These are phyloP conservation scores for Trichoderma atroviride DNA, from an alignment of 2,329 filamentous ascomycete genomes.

Conservation along the genomic window DNA sequence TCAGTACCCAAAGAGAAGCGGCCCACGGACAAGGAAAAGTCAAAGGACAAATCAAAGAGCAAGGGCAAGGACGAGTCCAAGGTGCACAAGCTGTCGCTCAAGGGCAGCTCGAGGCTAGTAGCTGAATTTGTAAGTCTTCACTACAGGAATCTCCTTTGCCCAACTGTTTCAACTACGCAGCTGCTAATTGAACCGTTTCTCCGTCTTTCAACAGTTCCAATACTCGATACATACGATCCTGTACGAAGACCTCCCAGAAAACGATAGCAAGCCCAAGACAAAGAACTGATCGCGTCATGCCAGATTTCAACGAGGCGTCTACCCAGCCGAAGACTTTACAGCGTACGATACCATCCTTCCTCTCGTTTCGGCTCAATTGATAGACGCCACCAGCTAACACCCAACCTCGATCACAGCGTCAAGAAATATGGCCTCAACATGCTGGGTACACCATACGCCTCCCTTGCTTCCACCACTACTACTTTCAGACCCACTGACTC, in stretches of 20 bases:
- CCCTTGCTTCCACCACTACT: background rate
- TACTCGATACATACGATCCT: slow-evolving; percentile 98
- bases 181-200: slow-evolving; percentile 28
- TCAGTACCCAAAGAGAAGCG: slow-evolving; percentile 15
- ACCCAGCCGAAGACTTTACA: slow-evolving; percentile 95
- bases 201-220: slow-evolving; percentile 66
- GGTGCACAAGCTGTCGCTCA: slow-evolving; percentile 90
- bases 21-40: slow-evolving; percentile 38
- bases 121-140: slow-evolving; percentile 77
- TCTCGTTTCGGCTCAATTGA: too few relatives aligned
- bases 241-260: slow-evolving; percentile 50
- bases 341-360: slow-evolving; percentile 66
- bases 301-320: slow-evolving; percentile 82
- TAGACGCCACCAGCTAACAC: background rate
- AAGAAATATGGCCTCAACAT: slow-evolving; percentile 99
- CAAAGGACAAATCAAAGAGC: slow-evolving; percentile 33
- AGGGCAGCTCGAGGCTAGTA: slow-evolving; percentile 81
- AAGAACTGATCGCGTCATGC: slow-evolving; percentile 3
- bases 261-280: background rate
- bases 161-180: background rate
- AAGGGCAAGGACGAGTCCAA: slow-evolving; percentile 74
- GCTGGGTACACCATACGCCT: slow-evolving; percentile 61
- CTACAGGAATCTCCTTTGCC: background rate
- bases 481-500: background rate
- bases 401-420: slow-evolving; percentile 51